A percentile compares a stretch with the other conserved stretches of the same genome.
These are phyloP conservation scores for Aureobasidium namibiae DNA, from an alignment of 2,329 filamentous ascomycete species.

Conservation along the genomic window DNA sequence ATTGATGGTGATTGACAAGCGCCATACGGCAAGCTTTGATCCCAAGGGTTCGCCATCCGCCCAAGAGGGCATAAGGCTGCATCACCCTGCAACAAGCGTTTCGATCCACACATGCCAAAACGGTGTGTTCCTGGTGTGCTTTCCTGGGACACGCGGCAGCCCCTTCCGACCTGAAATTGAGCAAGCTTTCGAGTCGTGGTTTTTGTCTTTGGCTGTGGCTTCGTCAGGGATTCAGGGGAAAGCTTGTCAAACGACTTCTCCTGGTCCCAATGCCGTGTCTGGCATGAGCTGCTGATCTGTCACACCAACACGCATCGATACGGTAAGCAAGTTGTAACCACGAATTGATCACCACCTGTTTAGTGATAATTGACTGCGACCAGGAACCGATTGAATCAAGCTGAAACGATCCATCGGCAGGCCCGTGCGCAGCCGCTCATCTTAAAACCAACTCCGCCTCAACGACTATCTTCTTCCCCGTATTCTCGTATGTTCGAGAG, in stretches of 20 bases:
- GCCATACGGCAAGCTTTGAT: conserved; percentile 8
- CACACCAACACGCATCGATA: background rate
- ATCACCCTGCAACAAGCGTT: conserved; percentile 9
- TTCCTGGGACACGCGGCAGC: conserved; percentile 4
- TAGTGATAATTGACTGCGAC: background rate
- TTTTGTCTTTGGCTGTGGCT: background rate
- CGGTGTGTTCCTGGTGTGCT: background rate
- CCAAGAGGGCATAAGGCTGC: conserved; percentile 9
- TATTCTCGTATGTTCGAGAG: background rate
- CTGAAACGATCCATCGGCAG: background rate
- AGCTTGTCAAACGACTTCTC: background rate
- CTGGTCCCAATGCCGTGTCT: background rate
- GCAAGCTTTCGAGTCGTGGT: conserved; percentile 25
- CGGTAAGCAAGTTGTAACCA: background rate
- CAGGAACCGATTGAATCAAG: background rate
- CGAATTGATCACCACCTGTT: background rate
- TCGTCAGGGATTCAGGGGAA: background rate
- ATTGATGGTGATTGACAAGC: background rate
- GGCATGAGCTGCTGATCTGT: background rate
- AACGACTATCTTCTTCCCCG: conserved; percentile 6
- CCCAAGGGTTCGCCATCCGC: background rate
- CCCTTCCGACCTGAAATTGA: conserved; percentile 12
- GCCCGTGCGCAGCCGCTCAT: background rate
- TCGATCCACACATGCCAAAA: background rate
- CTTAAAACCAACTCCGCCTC: conserved; percentile 1